phyloP scores from a whole-genome alignment of 441 rosid species.

The Breynia disticha region DNA sequence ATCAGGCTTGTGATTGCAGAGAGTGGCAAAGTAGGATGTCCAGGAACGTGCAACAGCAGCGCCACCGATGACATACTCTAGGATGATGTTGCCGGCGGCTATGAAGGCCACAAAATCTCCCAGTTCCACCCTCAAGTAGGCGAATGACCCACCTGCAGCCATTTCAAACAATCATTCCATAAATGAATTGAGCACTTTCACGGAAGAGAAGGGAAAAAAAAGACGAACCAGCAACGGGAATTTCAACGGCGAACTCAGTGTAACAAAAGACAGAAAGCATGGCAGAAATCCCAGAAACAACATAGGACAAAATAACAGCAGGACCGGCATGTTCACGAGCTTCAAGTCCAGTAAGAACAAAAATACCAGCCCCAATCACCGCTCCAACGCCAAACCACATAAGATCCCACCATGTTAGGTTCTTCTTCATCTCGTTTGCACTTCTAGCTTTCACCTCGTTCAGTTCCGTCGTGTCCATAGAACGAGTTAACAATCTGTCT shows the following conservation, averaged over 20 bases:
- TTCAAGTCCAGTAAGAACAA: slow-evolving; percentile 70
- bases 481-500: slow-evolving; percentile 54
- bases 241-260: slow-evolving; percentile 93
- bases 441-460: slow-evolving; percentile 63
- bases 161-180: no score
- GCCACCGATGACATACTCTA: slow-evolving; percentile 55
- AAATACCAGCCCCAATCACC: slow-evolving; percentile 78
- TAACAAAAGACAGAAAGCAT: slow-evolving; percentile 94
- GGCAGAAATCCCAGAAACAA: slow-evolving; percentile 71
- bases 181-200: no score
- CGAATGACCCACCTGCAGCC: slow-evolving; percentile 63
- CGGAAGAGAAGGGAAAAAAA: no score
- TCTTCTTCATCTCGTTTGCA: slow-evolving; percentile 80
- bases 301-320: slow-evolving; percentile 69
- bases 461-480: slow-evolving; percentile 62
- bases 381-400: slow-evolving; percentile 91
- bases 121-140: slow-evolving; percentile 64
- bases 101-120: slow-evolving; percentile 79
- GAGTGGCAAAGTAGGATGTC: slow-evolving; percentile 82
- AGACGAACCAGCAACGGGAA: slow-evolving; percentile 58
- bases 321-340: slow-evolving; percentile 54
- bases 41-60: slow-evolving; percentile 75
- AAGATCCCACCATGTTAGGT: slow-evolving; percentile 89
- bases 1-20: slow-evolving; percentile 43
- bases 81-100: slow-evolving; percentile 70